Base-by-base conservation (phyloP, 768 basidiomycete species). In the Sistotremastrum suecicum region DNA sequence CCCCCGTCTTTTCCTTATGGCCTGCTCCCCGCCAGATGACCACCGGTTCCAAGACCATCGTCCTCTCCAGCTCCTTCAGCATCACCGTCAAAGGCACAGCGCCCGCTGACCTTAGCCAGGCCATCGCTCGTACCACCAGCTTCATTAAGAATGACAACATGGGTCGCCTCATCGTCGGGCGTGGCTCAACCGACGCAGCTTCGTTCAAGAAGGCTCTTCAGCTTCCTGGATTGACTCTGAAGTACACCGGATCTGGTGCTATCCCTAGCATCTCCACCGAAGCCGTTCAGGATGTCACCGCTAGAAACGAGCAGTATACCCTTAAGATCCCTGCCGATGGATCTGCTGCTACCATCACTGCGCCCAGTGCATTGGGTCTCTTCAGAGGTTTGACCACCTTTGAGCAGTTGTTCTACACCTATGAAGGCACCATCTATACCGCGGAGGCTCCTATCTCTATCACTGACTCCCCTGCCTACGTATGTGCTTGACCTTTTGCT, bases 331-430 rank as follows among this genome's bases (percentile, higher is more conserved):
- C 79, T 0, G 51, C 57, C 12, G 67, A 75, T 52, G 79, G 78
- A 10, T 63, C 65, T 0, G 54, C 60, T n/a, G 82, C 78, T 9
- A 66, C 57, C 0, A 58, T 87, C 39, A 65, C 58, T 0, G 80
- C 83, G 5, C 76, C 73, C 51, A 75, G 78, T 41, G 74, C 78
- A 0, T 60, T 86, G 38, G 84, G 84, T 0, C 59, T 86, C 20
- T 70, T 78, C 46, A 64, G 84, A 45, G 86, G 84, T 3, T 59
- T 88, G 49, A 78, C 80, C n/a, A 87, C 83, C 0, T 88, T 89
- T 58, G 65, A 67, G 32, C 80, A 81, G 56, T 62, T 86, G 34
- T 81, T 77, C 68, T 85, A 81, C 54, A 63, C 71, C 48, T 56
- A 63, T 32, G 54, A 59, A 5, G 70, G 64, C 5, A 62, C 60